A percentile compares a stretch with the other conserved stretches of the same genome.
phyloP scores from a whole-genome alignment of 2,329 filamentous ascomycete genomes.

The Ceratocystis cacaofunesta region DNA sequence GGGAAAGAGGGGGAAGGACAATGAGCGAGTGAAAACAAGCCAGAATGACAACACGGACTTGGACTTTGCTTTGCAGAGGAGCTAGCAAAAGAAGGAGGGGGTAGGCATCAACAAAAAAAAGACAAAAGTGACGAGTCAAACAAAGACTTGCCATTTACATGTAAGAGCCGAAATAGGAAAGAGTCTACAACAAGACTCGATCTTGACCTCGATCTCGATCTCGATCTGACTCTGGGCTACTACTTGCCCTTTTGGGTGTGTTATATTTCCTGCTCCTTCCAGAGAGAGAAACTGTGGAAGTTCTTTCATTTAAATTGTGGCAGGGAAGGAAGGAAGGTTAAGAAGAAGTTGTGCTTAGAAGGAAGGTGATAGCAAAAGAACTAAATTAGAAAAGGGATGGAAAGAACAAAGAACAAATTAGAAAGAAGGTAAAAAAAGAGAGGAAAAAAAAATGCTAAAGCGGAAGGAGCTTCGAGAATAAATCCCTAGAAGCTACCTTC shows the following conservation, averaged over 20 bases:
- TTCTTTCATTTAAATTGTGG: too few relatives aligned
- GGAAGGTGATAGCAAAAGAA: background rate
- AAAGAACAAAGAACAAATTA: background rate
- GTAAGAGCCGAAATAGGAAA: background rate
- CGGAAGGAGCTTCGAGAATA: background rate
- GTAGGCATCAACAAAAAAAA: background rate
- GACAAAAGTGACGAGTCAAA: background rate
- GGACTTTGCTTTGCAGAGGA: too few relatives aligned
- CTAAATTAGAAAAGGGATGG: background rate
- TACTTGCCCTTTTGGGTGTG: too few relatives aligned
- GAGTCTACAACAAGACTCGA: background rate
- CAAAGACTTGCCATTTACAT: too few relatives aligned
- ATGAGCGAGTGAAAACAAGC: background rate
- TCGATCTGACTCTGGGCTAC: background rate
- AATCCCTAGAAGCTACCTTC: conserved; percentile 5
- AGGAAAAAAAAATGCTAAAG: background rate
- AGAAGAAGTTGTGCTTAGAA: background rate
- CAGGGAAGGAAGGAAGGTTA: too few relatives aligned
- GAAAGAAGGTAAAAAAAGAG: background rate
- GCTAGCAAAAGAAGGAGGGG: background rate
- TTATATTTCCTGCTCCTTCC: too few relatives aligned
- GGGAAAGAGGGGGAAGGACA: background rate
- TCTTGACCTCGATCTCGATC: too few relatives aligned
- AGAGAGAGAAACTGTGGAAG: too few relatives aligned
- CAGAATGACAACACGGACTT: background rate